Evolutionary conservation across 495 filamentous ascomycete species (phyloP).

Genomic region (Aspergillus ellipticus): DNA sequence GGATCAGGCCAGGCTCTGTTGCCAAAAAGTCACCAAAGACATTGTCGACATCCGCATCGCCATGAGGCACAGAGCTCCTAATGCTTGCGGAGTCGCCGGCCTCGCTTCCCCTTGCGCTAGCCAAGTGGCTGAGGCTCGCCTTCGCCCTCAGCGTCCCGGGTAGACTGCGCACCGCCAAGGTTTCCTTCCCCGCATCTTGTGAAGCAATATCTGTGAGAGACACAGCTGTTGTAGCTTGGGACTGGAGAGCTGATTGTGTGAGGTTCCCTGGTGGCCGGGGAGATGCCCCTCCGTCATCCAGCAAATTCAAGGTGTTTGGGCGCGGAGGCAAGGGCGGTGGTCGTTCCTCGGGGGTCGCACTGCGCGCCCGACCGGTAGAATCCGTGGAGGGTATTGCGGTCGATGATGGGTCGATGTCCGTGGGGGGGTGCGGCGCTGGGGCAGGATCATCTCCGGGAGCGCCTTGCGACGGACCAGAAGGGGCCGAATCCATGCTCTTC

Average conservation of each 20-base stretch:
- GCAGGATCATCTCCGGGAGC: not conserved
- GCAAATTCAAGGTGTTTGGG: conserved; percentile 44
- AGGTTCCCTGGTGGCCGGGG: conserved; percentile 11
- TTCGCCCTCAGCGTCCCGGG: conserved; percentile 34
- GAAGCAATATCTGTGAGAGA: conserved; percentile 74
- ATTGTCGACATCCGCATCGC: conserved; percentile 76
- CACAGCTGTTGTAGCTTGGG: conserved; percentile 77
- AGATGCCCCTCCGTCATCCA: conserved; percentile 36
- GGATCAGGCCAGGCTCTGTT: conserved; percentile 17
- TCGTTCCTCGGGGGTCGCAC: conserved; percentile 33
- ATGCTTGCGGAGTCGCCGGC: conserved; percentile 79
- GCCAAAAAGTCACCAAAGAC: conserved; percentile 66
- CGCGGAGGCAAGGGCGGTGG: conserved; percentile 69
- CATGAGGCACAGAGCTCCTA: conserved; percentile 73
- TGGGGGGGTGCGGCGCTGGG: not conserved
- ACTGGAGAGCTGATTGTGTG: conserved; percentile 51
- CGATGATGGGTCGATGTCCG: conserved; percentile 6
- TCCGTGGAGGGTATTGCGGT: conserved; percentile 3
- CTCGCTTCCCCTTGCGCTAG: conserved; percentile 54
- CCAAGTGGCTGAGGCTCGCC: conserved; percentile 44
- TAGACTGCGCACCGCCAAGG: conserved; percentile 39
- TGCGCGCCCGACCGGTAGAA: conserved; percentile 17
- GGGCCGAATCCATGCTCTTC: conserved; percentile 14
- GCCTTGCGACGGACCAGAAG: conserved; percentile 3
- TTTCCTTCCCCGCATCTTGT: conserved; percentile 60